These are phyloP conservation scores for Aureobasidium pullulans DNA, from an alignment of 2,329 filamentous ascomycete species.

Conservation along the genomic window DNA sequence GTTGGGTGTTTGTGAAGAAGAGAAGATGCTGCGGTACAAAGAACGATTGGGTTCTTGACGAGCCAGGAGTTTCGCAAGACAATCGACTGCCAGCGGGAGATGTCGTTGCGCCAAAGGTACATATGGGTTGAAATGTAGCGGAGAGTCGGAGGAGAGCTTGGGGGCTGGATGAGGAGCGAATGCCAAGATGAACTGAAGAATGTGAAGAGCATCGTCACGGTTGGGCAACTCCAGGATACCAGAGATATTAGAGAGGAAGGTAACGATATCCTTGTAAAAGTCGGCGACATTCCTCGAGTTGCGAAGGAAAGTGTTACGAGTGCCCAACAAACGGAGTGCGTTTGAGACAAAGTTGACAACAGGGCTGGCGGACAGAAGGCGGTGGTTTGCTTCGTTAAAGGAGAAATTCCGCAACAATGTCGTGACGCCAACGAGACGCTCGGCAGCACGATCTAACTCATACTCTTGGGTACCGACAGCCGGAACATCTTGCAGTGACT, in stretches of 20 bases:
- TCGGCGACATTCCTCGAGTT: conserved; percentile 81
- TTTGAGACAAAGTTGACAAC: conserved; percentile 79
- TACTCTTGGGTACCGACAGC: conserved; percentile 71
- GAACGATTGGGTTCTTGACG: conserved; percentile 87
- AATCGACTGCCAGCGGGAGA: conserved; percentile 81
- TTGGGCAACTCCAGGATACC: conserved; percentile 75
- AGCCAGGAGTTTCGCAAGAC: conserved; percentile 82
- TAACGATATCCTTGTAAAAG: conserved; percentile 93
- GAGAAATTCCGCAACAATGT: conserved; percentile 90
- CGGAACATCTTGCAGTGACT: conserved; percentile 63
- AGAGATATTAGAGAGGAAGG: conserved; percentile 76
- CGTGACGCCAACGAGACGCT: conserved; percentile 81
- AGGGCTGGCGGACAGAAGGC: conserved; percentile 62
- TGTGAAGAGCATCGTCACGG: conserved; percentile 76
- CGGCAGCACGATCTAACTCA: conserved; percentile 77
- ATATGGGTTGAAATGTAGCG: conserved; percentile 28
- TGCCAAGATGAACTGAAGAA: conserved; percentile 81
- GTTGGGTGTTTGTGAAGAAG: conserved; percentile 42
- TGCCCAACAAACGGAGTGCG: conserved; percentile 79
- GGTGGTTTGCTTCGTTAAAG: conserved; percentile 72
- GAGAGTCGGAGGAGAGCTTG: conserved; percentile 28
- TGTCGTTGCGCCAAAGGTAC: conserved; percentile 71
- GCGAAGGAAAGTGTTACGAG: conserved; percentile 76
- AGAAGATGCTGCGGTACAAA: conserved; percentile 76
- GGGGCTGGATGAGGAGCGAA: conserved; percentile 79